These are phyloP conservation scores for Cyclotella atomus DNA, from an alignment of 108 stramenopile genomes.

Conservation along the genomic window DNA sequence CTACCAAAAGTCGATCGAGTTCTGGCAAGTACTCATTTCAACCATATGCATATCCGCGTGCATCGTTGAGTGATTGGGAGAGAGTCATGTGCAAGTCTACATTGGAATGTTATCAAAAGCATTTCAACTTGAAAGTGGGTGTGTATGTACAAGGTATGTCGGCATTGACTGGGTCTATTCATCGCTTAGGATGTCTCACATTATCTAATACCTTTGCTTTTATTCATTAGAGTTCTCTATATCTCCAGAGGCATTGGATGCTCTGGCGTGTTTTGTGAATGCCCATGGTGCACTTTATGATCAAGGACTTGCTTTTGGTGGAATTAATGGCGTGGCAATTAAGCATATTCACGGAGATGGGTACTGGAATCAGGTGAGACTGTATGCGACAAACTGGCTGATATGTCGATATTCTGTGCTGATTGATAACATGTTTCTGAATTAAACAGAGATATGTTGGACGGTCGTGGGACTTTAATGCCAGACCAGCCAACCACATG, in stretches of 20 bases:
- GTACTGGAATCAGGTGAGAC: conserved; percentile 42
- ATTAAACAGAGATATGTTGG: conserved; percentile 48
- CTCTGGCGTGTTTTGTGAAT: conserved; percentile 50
- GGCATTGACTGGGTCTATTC: neutral
- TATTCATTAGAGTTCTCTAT: conserved; percentile 56
- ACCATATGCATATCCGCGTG: conserved; percentile 57
- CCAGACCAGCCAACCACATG: conserved; percentile 53
- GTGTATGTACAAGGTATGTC: conserved; percentile 63
- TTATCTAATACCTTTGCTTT: neutral
- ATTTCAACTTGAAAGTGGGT: conserved; percentile 62
- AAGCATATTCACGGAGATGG: conserved; percentile 58
- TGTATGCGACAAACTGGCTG: neutral
- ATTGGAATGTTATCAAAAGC: conserved; percentile 56
- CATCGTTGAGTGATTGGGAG: conserved; percentile 43
- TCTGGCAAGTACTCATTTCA: conserved; percentile 50
- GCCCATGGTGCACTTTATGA: conserved; percentile 52
- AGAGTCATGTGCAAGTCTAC: conserved; percentile 53
- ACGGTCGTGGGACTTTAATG: conserved; percentile 48
- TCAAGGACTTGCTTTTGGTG: conserved; percentile 64
- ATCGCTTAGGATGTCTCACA: neutral
- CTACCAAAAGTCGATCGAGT: neutral
- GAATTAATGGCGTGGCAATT: conserved; percentile 56
- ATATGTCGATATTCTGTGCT: neutral
- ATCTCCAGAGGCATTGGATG: conserved; percentile 52
- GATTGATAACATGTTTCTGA: neutral